A percentile compares a stretch with the other conserved stretches of the same genome.
phyloP scores from a whole-genome alignment of 805 yeast genomes.

The Schwanniomyces yamadae region DNA sequence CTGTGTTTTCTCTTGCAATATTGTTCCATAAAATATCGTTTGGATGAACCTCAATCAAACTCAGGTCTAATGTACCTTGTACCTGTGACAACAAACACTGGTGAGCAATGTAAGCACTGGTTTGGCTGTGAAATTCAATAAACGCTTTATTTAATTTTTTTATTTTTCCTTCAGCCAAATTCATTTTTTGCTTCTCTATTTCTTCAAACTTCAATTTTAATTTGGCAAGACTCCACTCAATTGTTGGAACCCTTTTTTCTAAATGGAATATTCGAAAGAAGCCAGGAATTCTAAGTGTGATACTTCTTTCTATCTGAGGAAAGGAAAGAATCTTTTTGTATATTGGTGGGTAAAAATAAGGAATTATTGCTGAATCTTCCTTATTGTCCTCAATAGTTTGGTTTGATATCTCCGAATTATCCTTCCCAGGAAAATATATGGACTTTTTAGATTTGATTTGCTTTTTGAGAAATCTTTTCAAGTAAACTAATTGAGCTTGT shows the following conservation, averaged over 20 bases:
- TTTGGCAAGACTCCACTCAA: slow-evolving; percentile 29
- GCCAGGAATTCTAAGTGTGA: slow-evolving; percentile 29
- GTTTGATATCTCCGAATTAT: background rate
- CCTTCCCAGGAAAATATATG: background rate
- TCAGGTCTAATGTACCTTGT: slow-evolving; percentile 43
- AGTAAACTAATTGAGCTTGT: slow-evolving; percentile 18
- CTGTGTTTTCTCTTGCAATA: slow-evolving; percentile 38
- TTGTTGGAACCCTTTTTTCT: slow-evolving; percentile 19
- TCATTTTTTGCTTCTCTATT: slow-evolving; percentile 20
- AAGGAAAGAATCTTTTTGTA: slow-evolving; percentile 16
- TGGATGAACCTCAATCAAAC: slow-evolving; percentile 57
- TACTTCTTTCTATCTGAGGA: slow-evolving; percentile 19
- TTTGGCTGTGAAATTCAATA: slow-evolving; percentile 56
- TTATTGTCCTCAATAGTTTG: background rate
- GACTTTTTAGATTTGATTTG: background rate
- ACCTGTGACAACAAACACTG: slow-evolving; percentile 51
- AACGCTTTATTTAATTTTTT: slow-evolving; percentile 48
- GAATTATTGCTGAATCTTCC: slow-evolving; percentile 3
- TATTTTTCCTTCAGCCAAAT: slow-evolving; percentile 17
- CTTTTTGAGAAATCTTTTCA: slow-evolving; percentile 8
- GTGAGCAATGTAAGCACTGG: slow-evolving; percentile 61
- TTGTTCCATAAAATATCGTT: slow-evolving; percentile 74
- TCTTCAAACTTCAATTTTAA: slow-evolving; percentile 11
- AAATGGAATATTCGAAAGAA: slow-evolving; percentile 21
- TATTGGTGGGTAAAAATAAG: slow-evolving; percentile 36